Evolutionary conservation across 768 basidiomycete species (phyloP).

Genomic region (Termitomyces sp.): DNA sequence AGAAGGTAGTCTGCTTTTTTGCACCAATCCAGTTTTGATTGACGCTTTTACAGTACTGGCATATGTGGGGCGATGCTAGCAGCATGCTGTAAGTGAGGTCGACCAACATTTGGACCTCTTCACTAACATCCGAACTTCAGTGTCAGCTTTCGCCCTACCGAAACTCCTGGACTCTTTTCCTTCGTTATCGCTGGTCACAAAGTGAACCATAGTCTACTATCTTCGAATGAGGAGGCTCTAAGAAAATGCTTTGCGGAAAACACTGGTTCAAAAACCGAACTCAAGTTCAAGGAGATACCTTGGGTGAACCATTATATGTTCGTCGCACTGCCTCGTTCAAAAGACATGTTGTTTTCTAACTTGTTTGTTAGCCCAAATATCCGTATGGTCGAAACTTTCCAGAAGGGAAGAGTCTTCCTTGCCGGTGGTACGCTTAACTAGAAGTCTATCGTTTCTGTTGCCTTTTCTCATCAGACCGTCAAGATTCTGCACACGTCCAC

Average conservation of each 20-base stretch:
- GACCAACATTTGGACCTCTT: neutral
- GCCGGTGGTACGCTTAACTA: slow-evolving; percentile 32
- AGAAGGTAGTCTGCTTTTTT: slow-evolving; percentile 19
- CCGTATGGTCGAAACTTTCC: slow-evolving; percentile 39
- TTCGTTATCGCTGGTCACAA: slow-evolving; percentile 22
- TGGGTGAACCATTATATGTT: slow-evolving; percentile 25
- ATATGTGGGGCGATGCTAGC: slow-evolving; percentile 38
- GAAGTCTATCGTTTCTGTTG: neutral
- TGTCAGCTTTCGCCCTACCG: slow-evolving; percentile 26
- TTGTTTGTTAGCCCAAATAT: slow-evolving; percentile 33
- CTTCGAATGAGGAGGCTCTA: slow-evolving; percentile 26
- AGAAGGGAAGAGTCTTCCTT: slow-evolving; percentile 37
- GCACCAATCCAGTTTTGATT: neutral
- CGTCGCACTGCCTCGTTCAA: neutral
- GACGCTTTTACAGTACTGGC: slow-evolving; percentile 30
- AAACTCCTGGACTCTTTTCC: slow-evolving; percentile 22
- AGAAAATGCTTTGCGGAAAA: slow-evolving; percentile 16
- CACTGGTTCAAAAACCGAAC: slow-evolving; percentile 15
- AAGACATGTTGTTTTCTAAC: slow-evolving; percentile 11
- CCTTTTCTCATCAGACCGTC: neutral
- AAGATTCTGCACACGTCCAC: slow-evolving; percentile 47
- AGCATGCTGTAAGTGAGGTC: slow-evolving; percentile 23
- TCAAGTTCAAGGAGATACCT: slow-evolving; percentile 20
- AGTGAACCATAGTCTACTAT: slow-evolving; percentile 15
- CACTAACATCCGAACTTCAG: slow-evolving; percentile 9